These are phyloP conservation scores for Paraphaeosphaeria minitans DNA, from an alignment of 2,329 filamentous ascomycete genomes.

Conservation along the genomic window DNA sequence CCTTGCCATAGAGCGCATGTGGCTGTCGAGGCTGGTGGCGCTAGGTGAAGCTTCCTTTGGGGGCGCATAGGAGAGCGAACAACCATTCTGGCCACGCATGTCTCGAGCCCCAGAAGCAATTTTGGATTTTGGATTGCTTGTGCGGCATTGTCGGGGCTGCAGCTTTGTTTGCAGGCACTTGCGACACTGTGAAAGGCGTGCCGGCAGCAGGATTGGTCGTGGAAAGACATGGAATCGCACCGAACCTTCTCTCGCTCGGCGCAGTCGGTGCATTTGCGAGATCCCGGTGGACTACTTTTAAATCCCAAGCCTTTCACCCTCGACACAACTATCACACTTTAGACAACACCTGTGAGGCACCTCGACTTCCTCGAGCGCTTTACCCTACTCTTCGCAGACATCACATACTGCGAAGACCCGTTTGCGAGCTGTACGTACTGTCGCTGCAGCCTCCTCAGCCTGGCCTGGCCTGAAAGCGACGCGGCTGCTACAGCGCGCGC, in stretches of 20 bases:
- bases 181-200: slow-evolving; percentile 19
- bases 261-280: slow-evolving; percentile 37
- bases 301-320: slow-evolving; percentile 34
- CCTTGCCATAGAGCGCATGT: not conserved
- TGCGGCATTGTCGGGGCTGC: not conserved
- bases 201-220: slow-evolving; percentile 35
- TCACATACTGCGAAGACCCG: not conserved
- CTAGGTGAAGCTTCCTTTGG: not conserved
- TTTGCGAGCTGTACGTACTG: not conserved
- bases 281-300: slow-evolving; percentile 41
- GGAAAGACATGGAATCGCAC: slow-evolving; percentile 42
- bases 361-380: not conserved
- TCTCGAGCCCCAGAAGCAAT: not conserved
- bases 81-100: not conserved
- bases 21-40: not conserved
- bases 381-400: not conserved
- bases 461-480: slow-evolving; percentile 4
- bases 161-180: slow-evolving; percentile 18
- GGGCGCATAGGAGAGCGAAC: not conserved
- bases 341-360: not conserved
- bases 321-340: slow-evolving; percentile 8
- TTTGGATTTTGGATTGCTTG: not conserved
- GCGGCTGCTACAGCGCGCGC: slow-evolving; percentile 1
- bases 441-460: not conserved
- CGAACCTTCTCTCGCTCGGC: slow-evolving; percentile 45